Evolutionary conservation across 192 early-diverging fungal genomes (phyloP), one percentile per base, ranked within the genome.

Genomic region (Coemansia nantahalensis): DNA sequence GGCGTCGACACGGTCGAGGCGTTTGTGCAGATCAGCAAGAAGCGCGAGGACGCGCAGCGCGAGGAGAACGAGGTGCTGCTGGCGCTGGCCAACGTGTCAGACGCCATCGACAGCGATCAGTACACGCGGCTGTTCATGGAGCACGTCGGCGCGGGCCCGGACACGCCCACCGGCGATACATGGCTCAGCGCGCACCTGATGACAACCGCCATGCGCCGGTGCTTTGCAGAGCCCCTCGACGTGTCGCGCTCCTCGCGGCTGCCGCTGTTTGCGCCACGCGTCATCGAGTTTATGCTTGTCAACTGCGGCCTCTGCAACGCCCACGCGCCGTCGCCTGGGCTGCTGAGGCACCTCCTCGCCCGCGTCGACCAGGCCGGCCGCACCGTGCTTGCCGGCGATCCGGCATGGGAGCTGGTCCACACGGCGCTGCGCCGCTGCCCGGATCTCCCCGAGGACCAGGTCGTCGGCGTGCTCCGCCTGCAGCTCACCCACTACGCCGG

Each of bases 161-260:
- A 39, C 8, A 48, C 48, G 12, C 30, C 31, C 1, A 21, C 53
- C 34, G 35, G 40, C 37, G 56, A 56, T 16, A 64, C 61, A 0
- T 77, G 73, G 73, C 65, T 77, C 54, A 69, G 66, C 28, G 56
- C 73, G 13, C 60, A 77, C 26, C 54, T 77, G 45, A 77, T 77
- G 73, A 69, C 73, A 2, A 68, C 73, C 10, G 73, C 65, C n/a
- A 77, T 77, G 73, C 66, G 73, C 21, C 61, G 73, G 34, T 77
- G 73, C 58, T 77, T 77, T 69, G 73, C 62, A 9, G 73, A 77
- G 49, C 73, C 73, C 8, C 54, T 77, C 21, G 73, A 62, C 46
- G 54, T 69, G 28, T 69, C 66, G 21, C 62, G 73, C 28, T 65
- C 73, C n/a, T 60, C 73, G 18, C 73, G 45, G 35, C 66, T 68